Evolutionary conservation across 2,329 filamentous ascomycete genomes (phyloP).

Genomic region (Aspergillus spinulosporus): DNA sequence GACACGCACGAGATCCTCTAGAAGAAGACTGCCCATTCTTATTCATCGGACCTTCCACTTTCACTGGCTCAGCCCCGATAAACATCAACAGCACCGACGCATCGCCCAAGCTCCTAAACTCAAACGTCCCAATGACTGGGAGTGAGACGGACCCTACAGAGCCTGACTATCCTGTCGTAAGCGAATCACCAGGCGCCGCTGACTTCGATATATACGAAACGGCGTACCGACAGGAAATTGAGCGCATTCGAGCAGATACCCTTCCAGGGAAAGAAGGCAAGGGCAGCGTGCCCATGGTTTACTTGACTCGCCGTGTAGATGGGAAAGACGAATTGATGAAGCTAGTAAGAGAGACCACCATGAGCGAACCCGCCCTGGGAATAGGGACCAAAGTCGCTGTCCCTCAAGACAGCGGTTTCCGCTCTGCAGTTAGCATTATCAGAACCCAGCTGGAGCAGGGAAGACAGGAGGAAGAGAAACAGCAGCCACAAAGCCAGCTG

Average conservation of each 20-base stretch:
- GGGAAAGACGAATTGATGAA: conserved; percentile 39
- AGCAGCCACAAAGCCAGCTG: neutral
- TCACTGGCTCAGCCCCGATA: conserved; percentile 32
- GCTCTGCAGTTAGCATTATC: conserved; percentile 20
- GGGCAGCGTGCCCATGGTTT: conserved; percentile 57
- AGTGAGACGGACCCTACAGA: conserved; percentile 29
- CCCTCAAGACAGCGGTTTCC: conserved; percentile 12
- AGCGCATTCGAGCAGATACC: conserved; percentile 62
- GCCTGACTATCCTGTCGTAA: conserved; percentile 55
- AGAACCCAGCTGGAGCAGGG: conserved; percentile 20
- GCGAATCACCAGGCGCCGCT: conserved; percentile 79
- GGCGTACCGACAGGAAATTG: conserved; percentile 80
- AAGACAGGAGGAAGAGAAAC: conserved; percentile 4
- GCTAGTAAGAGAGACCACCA: conserved; percentile 31
- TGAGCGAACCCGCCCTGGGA: conserved; percentile 3
- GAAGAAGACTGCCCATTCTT: conserved; percentile 69
- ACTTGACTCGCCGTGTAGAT: conserved; percentile 55
- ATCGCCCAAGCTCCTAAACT: conserved; percentile 23
- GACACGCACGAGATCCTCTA: conserved; percentile 64
- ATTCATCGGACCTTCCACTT: conserved; percentile 67
- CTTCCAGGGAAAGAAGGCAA: conserved; percentile 26
- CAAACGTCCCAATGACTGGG: conserved; percentile 37
- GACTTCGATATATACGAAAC: conserved; percentile 87
- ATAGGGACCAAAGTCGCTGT: conserved; percentile 18
- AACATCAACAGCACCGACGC: conserved; percentile 16